Evolutionary conservation across 129 eudicot species (phyloP), one percentile per base, ranked within the genome.

Genomic region (Ambrosia trifida): DNA sequence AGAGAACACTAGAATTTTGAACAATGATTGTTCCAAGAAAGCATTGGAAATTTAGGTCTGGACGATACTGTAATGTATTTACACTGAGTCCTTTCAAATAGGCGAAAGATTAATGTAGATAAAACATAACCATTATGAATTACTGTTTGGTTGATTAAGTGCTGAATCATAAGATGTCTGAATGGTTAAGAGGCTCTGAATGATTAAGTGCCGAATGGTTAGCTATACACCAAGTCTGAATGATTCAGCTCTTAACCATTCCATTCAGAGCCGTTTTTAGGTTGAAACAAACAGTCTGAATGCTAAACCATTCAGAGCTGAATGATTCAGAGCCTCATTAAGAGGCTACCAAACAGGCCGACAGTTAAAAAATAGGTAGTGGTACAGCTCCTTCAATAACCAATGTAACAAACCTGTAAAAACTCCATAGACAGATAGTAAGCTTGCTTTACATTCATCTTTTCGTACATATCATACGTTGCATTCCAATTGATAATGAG

Each of bases 391-490:
- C 28, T 56, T 54, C 33, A 68, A 33, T n/a, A 61, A 77, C 4
- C 70, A 70, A 16, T 50, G 17, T n/a, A 58, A 72, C 81, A 77
- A 79, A 89, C 98, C 98, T 93, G 98, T 53, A 93, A 78, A 79
- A 93, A 93, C 67, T 93, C 98, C 98, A 93, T 93, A 11, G 98
- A 93, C 60, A 93, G 45, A 82, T 93, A 93, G 84, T 93, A 93
- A 10, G 98, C 96, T 70, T 93, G 98, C 79, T 93, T 93, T 31
- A 77, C 88, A 74, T 93, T 93, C 82, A 81, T 82, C 84, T 73
- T 82, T 70, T 93, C 95, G 54, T 82, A 78, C 76, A 72, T 72
- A 57, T 93, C 84, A 82, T 89, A 87, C 6, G 98, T 93, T 5
- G 90, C 89, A 58, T 93, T 93, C 98, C 96, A 93, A 24, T 93